A percentile compares a stretch with the other conserved stretches of the same genome.
phyloP scores from a whole-genome alignment of 306 rosid genomes.

The Dalbergia cochinchinensis region DNA sequence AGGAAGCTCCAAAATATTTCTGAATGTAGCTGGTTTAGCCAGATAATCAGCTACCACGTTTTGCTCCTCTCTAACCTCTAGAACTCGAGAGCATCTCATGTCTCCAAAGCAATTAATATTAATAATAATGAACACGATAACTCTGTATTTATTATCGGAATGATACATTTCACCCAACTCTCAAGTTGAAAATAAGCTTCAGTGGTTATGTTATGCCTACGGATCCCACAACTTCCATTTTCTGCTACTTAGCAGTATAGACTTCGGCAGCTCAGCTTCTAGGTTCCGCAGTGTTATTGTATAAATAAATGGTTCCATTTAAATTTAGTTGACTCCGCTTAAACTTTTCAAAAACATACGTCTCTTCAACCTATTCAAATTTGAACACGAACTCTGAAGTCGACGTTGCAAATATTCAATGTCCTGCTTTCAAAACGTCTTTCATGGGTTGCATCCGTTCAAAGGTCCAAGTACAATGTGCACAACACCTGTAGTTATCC shows the following conservation, averaged over 20 bases:
- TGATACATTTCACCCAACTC: slow-evolving; percentile 20
- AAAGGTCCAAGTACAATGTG: background rate
- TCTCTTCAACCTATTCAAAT: slow-evolving; percentile 11
- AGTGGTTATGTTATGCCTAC: background rate
- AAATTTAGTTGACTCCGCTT: background rate
- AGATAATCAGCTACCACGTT: background rate
- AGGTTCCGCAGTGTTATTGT: background rate
- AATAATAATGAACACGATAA: background rate
- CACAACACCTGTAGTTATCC: background rate
- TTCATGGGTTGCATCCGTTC: background rate
- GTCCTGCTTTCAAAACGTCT: background rate
- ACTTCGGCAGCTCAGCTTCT: background rate
- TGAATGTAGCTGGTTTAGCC: background rate
- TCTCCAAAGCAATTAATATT: background rate
- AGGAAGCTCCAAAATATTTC: background rate
- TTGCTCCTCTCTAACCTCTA: background rate
- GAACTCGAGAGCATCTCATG: background rate
- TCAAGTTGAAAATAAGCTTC: slow-evolving; percentile 5
- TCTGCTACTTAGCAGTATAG: background rate
- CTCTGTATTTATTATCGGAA: background rate
- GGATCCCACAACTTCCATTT: slow-evolving; percentile 18
- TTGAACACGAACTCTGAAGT: background rate
- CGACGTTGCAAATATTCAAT: slow-evolving; percentile 15
- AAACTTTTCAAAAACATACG: slow-evolving; percentile 2
- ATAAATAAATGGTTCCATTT: background rate